These are phyloP conservation scores for Solanum chilense DNA, from an alignment of 257 asterid species.

Conservation along the genomic window DNA sequence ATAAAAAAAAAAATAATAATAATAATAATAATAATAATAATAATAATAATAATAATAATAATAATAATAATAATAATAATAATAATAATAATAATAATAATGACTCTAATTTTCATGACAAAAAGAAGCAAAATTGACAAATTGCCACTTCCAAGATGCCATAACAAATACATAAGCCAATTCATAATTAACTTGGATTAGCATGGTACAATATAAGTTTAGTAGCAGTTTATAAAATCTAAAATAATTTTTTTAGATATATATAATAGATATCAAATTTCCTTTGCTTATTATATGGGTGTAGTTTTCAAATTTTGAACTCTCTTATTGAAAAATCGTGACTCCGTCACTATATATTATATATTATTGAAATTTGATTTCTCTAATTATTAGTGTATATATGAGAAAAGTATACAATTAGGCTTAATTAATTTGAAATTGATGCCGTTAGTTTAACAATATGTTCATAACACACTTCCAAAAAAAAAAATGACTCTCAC, in stretches of 20 bases:
- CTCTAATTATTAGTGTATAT: not conserved
- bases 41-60: no score
- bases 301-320: no score
- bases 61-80: no score
- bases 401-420: not conserved
- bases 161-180: not conserved
- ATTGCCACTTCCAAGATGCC: not conserved
- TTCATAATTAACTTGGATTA: not conserved
- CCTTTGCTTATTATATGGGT: no score
- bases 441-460: not conserved
- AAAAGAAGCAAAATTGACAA: not conserved
- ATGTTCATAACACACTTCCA: not conserved
- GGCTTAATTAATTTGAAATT: not conserved
- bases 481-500: not conserved
- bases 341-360: no score
- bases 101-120: not conserved
- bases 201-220: not conserved
- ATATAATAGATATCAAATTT: no score
- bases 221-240: not conserved
- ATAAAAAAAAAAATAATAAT: no score
- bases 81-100: no score
- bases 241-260: no score
- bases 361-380: not conserved
- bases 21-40: no score
- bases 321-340: no score